Conservation (phyloP, 768 basidiomycete species). For the Suillus weaverae region DNA sequence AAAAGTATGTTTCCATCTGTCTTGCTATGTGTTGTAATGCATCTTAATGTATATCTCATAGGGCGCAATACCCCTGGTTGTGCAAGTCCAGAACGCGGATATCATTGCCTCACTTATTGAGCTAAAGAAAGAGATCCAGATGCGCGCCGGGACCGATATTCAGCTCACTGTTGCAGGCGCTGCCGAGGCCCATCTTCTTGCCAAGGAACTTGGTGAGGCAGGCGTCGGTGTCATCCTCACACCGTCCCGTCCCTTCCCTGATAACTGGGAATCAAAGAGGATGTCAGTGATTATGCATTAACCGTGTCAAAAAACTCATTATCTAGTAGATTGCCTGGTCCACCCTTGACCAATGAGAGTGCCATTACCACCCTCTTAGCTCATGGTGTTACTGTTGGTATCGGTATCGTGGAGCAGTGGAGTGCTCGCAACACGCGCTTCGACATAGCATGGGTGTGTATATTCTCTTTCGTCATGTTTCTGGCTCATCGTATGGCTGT, state of each 20-base stretch:
- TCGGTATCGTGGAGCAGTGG: conserved; percentile 69
- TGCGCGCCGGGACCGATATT: conserved; percentile 41
- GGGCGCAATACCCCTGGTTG: conserved; percentile 74
- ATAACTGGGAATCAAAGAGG: conserved; percentile 59
- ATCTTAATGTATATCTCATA: conserved; percentile 23
- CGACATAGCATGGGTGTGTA: conserved; percentile 77
- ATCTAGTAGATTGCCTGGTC: conserved; percentile 28
- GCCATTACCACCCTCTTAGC: conserved; percentile 59
- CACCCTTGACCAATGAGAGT: conserved; percentile 42
- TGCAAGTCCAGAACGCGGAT: conserved; percentile 77
- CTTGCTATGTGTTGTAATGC: neutral
- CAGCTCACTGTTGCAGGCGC: conserved; percentile 66
- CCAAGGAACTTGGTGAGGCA: conserved; percentile 66
- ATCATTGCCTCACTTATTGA: conserved; percentile 75
- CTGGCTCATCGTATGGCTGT: conserved; percentile 17
- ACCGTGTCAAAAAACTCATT: conserved; percentile 9
- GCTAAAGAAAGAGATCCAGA: conserved; percentile 66
- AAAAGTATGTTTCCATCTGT: conserved; percentile 34
- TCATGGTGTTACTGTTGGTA: conserved; percentile 70
- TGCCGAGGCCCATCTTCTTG: conserved; percentile 70
- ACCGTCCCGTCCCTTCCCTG: conserved; percentile 71
- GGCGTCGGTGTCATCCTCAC: conserved; percentile 69
- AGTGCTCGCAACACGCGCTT: conserved; percentile 75
- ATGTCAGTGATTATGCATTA: conserved; percentile 22
- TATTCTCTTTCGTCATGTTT: conserved; percentile 19